Conservation (phyloP, 805 yeast genomes). For the Saitoella complicata region DNA sequence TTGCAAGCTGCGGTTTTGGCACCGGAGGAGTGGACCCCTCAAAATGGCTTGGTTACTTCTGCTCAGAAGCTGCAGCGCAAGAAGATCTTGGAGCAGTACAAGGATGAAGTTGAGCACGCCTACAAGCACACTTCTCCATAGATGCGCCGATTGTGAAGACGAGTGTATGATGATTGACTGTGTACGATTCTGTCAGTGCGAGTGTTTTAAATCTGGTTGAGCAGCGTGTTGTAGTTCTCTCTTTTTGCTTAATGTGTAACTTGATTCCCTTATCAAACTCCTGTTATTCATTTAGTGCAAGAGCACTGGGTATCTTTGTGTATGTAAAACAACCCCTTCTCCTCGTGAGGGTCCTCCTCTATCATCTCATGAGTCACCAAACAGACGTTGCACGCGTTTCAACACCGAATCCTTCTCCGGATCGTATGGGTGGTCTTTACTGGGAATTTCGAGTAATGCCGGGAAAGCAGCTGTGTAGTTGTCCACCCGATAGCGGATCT, state of each 20-base stretch:
- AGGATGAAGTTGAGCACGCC: slow-evolving; percentile 49
- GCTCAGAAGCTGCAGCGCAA: slow-evolving; percentile 94
- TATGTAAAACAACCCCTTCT: no score
- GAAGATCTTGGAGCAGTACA: slow-evolving; percentile 59
- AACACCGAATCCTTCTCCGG: slow-evolving; percentile 95
- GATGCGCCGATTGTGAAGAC: no score
- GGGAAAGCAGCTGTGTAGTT: slow-evolving; percentile 83
- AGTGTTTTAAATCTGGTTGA: no score
- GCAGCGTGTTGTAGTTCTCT: no score
- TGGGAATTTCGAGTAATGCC: slow-evolving; percentile 89
- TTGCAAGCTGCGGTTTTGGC: slow-evolving; percentile 60
- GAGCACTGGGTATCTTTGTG: no score
- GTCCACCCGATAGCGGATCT: slow-evolving; percentile 69
- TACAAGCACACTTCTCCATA: slow-evolving; percentile 23
- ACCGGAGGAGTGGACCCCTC: slow-evolving; percentile 96
- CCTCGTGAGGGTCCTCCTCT: no score
- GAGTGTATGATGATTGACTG: no score
- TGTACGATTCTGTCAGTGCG: no score
- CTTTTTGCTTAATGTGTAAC: no score
- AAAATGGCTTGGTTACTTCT: slow-evolving; percentile 79
- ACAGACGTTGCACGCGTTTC: slow-evolving; percentile 83
- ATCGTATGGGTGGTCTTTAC: slow-evolving; percentile 94
- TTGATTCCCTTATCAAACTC: no score
- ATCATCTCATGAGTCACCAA: slow-evolving; percentile 50
- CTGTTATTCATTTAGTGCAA: no score